Base-by-base conservation (phyloP, 139 green algal species). In the Chlorella vulgaris region DNA sequence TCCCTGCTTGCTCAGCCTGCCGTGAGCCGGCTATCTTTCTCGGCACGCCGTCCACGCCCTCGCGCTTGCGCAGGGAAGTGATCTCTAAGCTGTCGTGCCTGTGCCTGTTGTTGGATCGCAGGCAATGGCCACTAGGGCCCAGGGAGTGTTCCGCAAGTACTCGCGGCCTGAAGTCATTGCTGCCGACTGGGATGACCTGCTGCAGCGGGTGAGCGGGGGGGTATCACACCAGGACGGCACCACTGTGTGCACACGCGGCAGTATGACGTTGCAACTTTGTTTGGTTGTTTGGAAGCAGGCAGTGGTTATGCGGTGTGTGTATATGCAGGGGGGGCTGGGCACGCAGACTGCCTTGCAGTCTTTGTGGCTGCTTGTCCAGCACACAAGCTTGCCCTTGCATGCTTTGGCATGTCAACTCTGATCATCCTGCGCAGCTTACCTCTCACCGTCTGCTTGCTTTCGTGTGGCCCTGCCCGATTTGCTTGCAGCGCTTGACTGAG, bases 101-200 rank as follows among this genome's bases (percentile, higher is more conserved):
- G 36, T 74, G 66, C 21, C 39, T 74, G 66, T 24, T 18, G 3
- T 13, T n/a, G n/a, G n/a, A n/a, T 22, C 10, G 53, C 73, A 80
- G 73, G 38, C 74, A 26, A 70, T 70, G 74, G 74, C 74, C 18
- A 70, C 55, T 2, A 36, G 58, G 38, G 15, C 29, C 38, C 55
- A 71, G 74, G 74, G 58, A 3, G 29, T 80, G 28, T 80, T 60
- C n/a, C 74, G 74, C 38, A 47, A 70, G 35, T 80, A 80, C 31
- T 26, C 58, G 19, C 38, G 39, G 24, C 29, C 74, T 19, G 74
- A 69, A 4, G 38, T 61, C 55, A 26, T 80, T 38, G 74, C 74
- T 0, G n/a, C 42, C 19, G 74, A 80, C 13, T 80, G 74, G 74
- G 58, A 69, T n/a, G 38, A 69, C 50, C 39, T 80, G 38, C 29